Evolutionary conservation across 208 protist species (phyloP).

Genomic region (Acanthamoeba triangularis): DNA sequence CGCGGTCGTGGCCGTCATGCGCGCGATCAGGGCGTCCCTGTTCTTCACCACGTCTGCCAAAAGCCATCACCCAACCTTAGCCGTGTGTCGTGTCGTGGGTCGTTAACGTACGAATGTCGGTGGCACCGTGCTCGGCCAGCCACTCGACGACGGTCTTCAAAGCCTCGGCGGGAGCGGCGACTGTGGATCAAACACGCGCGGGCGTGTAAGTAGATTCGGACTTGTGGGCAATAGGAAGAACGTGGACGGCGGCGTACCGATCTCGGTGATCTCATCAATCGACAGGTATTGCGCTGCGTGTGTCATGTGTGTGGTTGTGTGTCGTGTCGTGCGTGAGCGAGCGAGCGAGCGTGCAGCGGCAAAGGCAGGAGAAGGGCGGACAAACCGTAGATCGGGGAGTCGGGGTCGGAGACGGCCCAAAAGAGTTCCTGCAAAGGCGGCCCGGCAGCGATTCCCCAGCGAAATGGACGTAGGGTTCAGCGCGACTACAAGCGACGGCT

Average conservation of each 20-base stretch:
- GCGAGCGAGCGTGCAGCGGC: neutral
- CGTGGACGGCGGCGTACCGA: neutral
- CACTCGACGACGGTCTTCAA: slow-evolving; percentile 2
- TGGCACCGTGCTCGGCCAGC: neutral
- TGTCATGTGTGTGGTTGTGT: no score
- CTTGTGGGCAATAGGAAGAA: neutral
- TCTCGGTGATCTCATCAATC: slow-evolving; percentile 9
- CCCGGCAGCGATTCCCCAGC: neutral
- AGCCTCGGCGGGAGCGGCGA: slow-evolving; percentile 18
- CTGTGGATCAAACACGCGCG: neutral
- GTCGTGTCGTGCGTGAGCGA: neutral
- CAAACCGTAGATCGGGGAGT: slow-evolving; percentile 16
- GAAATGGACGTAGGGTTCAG: neutral
- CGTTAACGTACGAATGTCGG: neutral
- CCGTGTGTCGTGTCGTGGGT: neutral
- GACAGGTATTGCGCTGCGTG: neutral
- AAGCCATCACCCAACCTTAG: no score
- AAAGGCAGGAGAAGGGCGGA: neutral
- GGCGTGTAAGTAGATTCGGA: neutral
- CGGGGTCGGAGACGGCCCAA: slow-evolving; percentile 30
- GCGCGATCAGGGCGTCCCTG: neutral
- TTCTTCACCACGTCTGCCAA: neutral
- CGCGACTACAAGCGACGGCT: neutral
- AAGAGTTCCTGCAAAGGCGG: slow-evolving; percentile 30
- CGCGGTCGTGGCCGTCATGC: neutral